Evolutionary conservation across 2,329 filamentous ascomycete species (phyloP).

Genomic region (Leptographium procerum): DNA sequence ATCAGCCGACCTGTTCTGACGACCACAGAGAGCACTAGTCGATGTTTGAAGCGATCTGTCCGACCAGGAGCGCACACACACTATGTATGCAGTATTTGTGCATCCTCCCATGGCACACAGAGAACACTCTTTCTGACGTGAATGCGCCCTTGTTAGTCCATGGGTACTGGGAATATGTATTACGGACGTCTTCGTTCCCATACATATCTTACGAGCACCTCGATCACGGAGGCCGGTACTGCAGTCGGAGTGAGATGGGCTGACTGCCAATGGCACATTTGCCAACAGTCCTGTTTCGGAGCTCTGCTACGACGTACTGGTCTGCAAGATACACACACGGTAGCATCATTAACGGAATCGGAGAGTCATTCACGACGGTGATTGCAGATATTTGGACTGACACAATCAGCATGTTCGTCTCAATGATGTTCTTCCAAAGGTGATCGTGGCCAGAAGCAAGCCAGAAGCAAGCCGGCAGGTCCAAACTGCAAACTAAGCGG

Average conservation of each 20-base stretch:
- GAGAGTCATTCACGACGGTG: neutral
- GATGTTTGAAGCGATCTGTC: neutral
- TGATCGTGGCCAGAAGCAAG: neutral
- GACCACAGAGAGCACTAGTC: neutral
- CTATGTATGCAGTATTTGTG: neutral
- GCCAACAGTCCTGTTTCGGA: neutral
- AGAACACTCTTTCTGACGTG: neutral
- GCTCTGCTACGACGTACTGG: too few species aligned
- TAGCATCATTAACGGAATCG: neutral
- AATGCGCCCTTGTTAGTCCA: neutral
- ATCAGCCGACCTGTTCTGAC: neutral
- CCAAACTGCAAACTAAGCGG: neutral
- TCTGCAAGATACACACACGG: too few species aligned
- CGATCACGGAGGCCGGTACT: too few species aligned
- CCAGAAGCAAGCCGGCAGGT: neutral
- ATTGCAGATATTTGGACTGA: neutral
- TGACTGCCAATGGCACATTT: neutral
- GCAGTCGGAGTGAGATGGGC: neutral
- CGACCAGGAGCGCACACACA: neutral
- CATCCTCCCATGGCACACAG: neutral
- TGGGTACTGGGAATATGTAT: too few species aligned
- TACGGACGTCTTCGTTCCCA: neutral
- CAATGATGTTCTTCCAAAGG: neutral
- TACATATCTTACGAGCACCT: too few species aligned
- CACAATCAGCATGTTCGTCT: neutral